A percentile compares a stretch with the other conserved stretches of the same genome.
phyloP scores from a whole-genome alignment of 441 rosid genomes.

The Gossypium schwendimanii region DNA sequence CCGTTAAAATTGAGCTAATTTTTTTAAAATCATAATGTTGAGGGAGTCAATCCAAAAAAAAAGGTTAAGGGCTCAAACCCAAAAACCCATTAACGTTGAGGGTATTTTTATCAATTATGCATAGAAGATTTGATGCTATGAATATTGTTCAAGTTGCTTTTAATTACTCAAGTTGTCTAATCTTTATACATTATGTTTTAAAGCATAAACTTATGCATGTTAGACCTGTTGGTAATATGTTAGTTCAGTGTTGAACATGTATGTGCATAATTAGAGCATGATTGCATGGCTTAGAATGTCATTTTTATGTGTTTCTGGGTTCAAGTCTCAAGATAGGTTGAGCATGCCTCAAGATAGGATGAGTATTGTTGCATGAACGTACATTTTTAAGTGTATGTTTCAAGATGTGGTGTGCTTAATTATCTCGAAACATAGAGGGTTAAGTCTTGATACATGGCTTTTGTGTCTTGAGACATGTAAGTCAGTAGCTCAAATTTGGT shows the following conservation, averaged over 20 bases:
- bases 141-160: not conserved
- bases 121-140: not conserved
- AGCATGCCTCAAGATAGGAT: not conserved
- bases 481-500: not conserved
- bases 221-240: not conserved
- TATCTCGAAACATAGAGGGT: not conserved
- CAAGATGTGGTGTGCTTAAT: not conserved
- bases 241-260: not conserved
- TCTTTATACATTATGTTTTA: too few species aligned
- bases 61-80: not conserved
- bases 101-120: too few species aligned
- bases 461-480: not conserved
- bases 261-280: not conserved
- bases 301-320: not conserved
- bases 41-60: not conserved
- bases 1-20: too few species aligned
- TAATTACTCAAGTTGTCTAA: not conserved
- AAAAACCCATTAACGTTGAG: too few species aligned
- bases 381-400: not conserved
- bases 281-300: not conserved
- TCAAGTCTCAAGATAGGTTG: not conserved
- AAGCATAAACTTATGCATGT: not conserved
- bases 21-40: not conserved
- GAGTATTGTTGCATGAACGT: not conserved
- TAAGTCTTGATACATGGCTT: not conserved